Percentiles rank a stretch among this genome's conserved stretches.
phyloP scores from a whole-genome alignment of 148 eudicot genomes.

The Agrostemma githago region DNA sequence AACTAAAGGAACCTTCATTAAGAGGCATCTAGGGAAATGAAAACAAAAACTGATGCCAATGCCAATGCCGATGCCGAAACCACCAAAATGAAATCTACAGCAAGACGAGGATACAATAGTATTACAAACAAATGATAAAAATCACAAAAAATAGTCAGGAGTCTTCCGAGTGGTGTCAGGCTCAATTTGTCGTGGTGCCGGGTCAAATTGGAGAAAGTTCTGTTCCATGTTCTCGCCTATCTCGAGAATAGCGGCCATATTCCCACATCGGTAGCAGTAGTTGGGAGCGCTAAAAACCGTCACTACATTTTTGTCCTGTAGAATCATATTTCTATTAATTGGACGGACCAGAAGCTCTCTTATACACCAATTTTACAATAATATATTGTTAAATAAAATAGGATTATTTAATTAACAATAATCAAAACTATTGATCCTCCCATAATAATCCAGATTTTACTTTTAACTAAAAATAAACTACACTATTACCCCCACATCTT shows the following conservation, averaged over 20 bases:
- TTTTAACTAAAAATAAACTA: no score
- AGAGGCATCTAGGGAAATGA: slow-evolving; percentile 11
- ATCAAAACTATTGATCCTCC: no score
- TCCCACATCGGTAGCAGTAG: slow-evolving; percentile 87
- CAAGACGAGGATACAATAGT: slow-evolving; percentile 28
- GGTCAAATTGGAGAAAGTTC: slow-evolving; percentile 89
- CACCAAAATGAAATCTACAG: slow-evolving; percentile 46
- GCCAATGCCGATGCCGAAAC: slow-evolving; percentile 36
- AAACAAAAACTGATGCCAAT: slow-evolving; percentile 38
- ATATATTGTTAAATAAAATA: not conserved
- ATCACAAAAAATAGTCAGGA: slow-evolving; percentile 91
- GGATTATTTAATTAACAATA: no score
- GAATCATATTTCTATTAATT: not conserved
- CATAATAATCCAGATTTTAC: no score
- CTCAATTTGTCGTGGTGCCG: slow-evolving; percentile 86
- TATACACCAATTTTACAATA: no score
- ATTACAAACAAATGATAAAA: slow-evolving; percentile 22
- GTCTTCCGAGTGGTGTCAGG: slow-evolving; percentile 85
- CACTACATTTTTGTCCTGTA: slow-evolving; percentile 82
- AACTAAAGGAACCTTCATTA: slow-evolving; percentile 15
- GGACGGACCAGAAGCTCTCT: not conserved
- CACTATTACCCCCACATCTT: no score
- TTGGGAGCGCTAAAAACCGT: slow-evolving; percentile 91
- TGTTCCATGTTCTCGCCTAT: slow-evolving; percentile 93
- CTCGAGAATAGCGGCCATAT: slow-evolving; percentile 88